These are phyloP conservation scores for Didymella sp. DNA, from an alignment of 2,329 filamentous ascomycete genomes.

Conservation along the genomic window DNA sequence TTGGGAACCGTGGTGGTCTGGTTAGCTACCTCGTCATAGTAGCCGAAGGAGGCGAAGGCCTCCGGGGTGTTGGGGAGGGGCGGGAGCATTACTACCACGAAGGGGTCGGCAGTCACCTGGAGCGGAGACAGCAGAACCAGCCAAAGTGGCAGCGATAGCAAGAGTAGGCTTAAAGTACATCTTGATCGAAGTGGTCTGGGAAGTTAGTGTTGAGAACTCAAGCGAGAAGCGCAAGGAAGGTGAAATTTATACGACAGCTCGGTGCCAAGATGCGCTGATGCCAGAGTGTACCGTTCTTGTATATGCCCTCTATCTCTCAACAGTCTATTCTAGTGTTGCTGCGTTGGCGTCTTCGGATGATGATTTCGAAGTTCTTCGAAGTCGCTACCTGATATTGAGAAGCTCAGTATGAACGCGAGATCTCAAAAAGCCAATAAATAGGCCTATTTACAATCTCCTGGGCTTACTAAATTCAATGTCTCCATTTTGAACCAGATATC, in stretches of 20 bases:
- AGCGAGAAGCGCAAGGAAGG: background rate
- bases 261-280: background rate
- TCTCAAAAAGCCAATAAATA: background rate
- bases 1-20: background rate
- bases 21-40: background rate
- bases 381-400: background rate
- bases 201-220: background rate
- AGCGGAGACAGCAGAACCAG: background rate
- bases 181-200: background rate
- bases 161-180: background rate
- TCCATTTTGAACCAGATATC: too few relatives aligned
- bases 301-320: background rate
- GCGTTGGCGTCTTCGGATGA: background rate
- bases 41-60: background rate
- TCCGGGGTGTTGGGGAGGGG: conserved; percentile 5
- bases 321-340: background rate
- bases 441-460: background rate
- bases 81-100: background rate
- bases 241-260: background rate
- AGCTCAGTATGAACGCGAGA: background rate
- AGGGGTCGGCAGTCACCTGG: background rate
- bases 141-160: background rate
- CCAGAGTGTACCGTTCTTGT: too few relatives aligned
- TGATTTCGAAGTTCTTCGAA: background rate
- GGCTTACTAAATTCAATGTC: background rate